Base-by-base conservation (phyloP, 2,329 filamentous ascomycete species). In the Trichoderma pleuroti region DNA sequence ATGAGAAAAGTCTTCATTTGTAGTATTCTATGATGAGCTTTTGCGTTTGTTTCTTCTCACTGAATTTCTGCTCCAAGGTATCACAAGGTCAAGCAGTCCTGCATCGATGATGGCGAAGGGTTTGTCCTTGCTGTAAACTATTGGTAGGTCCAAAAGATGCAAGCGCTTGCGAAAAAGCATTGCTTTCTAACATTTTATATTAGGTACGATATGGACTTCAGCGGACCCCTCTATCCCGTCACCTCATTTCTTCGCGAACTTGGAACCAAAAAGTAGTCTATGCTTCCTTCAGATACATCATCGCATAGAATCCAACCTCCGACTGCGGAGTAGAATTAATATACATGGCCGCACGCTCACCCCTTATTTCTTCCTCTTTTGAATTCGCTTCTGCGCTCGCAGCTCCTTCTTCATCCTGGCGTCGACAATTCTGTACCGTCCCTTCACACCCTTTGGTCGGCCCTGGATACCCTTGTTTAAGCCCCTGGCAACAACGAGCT, bases 371-470 rank as follows among this genome's bases (percentile, higher is more conserved):
- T 88, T 91, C 83, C 90, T 92, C 85, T 97, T 94, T 30, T 84
- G 79, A 72, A 86, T 78, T 76, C 94, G 88, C 89, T 97, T 97
- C 81, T 95, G 87, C 2, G 92, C 94, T 79, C 94, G 86, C 68
- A 96, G 87, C 85, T 98, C 96, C 90, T 98, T 98, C 89, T 98
- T 98, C 90, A 98, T 89, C 75, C 96, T 88, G 16, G 93, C 85
- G 83, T 98, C 95, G 68, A 99, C 95, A 86, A 99, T 97, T 86
- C 97, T 97, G 81, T 99, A 99, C 75, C 93, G 91, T 46, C 95
- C 95, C 88, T 97, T 98, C 28, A 97, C 93, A 72, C 95, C 96
- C 80, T 90, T 92, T 3, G 96, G 96, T 76, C 95, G 86, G 24
- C 94, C 95, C 79, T 92, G 89, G 78, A 97, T 90, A 77, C 93